These are phyloP conservation scores for Tylopilus plumbeoviolaceoides DNA, from an alignment of 768 basidiomycete genomes.

Conservation along the genomic window DNA sequence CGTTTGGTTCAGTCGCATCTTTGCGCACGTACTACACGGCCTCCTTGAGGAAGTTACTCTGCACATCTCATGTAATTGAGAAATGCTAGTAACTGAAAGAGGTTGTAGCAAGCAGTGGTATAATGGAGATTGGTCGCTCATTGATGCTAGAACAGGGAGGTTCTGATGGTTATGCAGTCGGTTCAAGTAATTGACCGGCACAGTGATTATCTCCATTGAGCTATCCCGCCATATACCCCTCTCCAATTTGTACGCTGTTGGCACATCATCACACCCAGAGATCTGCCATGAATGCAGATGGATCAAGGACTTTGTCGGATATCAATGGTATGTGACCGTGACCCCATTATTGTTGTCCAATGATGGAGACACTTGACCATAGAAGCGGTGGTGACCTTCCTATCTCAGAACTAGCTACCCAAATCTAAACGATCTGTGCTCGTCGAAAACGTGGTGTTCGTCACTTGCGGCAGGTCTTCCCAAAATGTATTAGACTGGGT, in stretches of 20 bases:
- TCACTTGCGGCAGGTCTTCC: conserved; percentile 5
- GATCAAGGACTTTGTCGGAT: not conserved
- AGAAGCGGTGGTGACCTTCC: not conserved
- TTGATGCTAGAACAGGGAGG: not conserved
- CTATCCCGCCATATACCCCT: not conserved
- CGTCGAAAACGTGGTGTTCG: not conserved
- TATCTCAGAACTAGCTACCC: not conserved
- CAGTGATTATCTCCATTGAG: not conserved
- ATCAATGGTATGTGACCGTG: not conserved
- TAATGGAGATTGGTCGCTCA: conserved; percentile 4
- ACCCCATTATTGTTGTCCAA: too few relatives aligned
- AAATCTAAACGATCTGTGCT: not conserved
- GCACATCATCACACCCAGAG: not conserved
- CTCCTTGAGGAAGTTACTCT: not conserved
- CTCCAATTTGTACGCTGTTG: not conserved
- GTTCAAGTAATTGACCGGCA: not conserved
- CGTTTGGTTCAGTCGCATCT: not conserved
- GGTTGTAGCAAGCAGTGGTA: not conserved
- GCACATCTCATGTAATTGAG: not conserved
- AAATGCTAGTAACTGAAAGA: not conserved
- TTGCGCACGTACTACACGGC: not conserved
- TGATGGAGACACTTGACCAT: not conserved
- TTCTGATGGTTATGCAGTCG: not conserved
- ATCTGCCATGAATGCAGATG: not conserved
- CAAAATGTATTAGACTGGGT: not conserved